These are phyloP conservation scores for Ustilago lituana DNA, from an alignment of 1,284 basidiomycete genomes.

Conservation along the genomic window DNA sequence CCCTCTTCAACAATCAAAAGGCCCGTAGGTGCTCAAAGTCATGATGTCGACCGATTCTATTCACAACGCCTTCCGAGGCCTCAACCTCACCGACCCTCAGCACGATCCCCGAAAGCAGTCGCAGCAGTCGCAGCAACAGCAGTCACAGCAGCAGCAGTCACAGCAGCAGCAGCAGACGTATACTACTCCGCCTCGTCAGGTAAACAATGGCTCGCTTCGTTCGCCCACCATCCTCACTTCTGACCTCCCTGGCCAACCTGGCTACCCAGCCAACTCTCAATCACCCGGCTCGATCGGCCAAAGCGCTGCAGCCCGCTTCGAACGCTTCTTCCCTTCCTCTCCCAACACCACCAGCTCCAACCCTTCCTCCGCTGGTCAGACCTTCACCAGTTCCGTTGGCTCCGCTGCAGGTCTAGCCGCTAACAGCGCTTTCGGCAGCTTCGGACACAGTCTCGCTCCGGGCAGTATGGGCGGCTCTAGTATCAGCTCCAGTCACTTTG, in stretches of 20 bases:
- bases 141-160: slow-evolving; percentile 16
- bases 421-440: slow-evolving; percentile 52
- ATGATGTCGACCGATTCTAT: slow-evolving; percentile 48
- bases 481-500: slow-evolving; percentile 40
- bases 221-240: slow-evolving; percentile 31
- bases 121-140: slow-evolving; percentile 15
- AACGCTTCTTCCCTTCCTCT: slow-evolving; percentile 58
- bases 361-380: slow-evolving; percentile 35
- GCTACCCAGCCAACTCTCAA: slow-evolving; percentile 12
- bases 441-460: slow-evolving; percentile 45
- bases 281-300: slow-evolving; percentile 26
- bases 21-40: slow-evolving; percentile 8
- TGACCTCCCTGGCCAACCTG: slow-evolving; percentile 32
- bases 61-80: slow-evolving; percentile 33
- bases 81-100: slow-evolving; percentile 37
- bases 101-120: slow-evolving; percentile 30
- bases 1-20: not conserved
- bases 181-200: slow-evolving; percentile 24
- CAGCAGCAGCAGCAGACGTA: slow-evolving; percentile 16
- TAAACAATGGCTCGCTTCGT: slow-evolving; percentile 23
- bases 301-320: slow-evolving; percentile 59
- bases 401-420: slow-evolving; percentile 34
- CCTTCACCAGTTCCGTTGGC: slow-evolving; percentile 39
- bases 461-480: slow-evolving; percentile 34
- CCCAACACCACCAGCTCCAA: slow-evolving; percentile 30